Conservation (phyloP, 176 grass and related monocot species). For the Eleusine coracana region DNA sequence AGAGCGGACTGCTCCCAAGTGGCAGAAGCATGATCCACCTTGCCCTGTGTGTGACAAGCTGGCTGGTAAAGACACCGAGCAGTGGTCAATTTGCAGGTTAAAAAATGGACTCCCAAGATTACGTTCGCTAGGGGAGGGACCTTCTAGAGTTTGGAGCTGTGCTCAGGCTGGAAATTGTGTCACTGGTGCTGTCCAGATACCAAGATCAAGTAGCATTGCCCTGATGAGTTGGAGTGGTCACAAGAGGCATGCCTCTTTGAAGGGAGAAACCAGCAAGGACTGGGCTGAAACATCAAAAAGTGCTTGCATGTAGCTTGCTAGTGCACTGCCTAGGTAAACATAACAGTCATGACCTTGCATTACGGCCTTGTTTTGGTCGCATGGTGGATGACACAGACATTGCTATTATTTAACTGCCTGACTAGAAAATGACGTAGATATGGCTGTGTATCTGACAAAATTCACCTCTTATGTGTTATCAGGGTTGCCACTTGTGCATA, state of each 20-base stretch:
- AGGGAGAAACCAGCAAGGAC: constrained; percentile 44
- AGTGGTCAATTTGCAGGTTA: constrained; percentile 70
- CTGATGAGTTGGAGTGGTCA: constrained; percentile 37
- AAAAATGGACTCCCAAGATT: constrained; percentile 70
- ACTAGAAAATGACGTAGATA: constrained; percentile 44
- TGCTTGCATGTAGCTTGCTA: constrained; percentile 23
- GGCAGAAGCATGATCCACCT: constrained; percentile 66
- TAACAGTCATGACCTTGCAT: neutral
- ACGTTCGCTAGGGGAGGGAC: constrained; percentile 64
- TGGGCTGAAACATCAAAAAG: constrained; percentile 40
- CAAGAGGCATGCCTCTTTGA: constrained; percentile 51
- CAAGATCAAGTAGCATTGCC: constrained; percentile 44
- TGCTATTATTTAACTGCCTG: neutral
- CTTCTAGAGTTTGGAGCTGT: constrained; percentile 78
- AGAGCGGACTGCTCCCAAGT: constrained; percentile 66
- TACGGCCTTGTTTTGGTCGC: constrained; percentile 8
- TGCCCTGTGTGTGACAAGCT: constrained; percentile 70
- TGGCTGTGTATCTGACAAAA: constrained; percentile 31
- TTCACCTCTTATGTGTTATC: constrained; percentile 2
- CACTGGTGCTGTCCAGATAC: constrained; percentile 35
- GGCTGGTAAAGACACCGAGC: constrained; percentile 53
- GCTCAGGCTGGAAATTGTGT: constrained; percentile 60
- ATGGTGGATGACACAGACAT: constrained; percentile 4
- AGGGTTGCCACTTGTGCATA: constrained; percentile 24
- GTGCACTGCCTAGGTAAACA: neutral